These are phyloP conservation scores for Labyrinthula sp. DNA, from an alignment of 352 stramenopile species.

Conservation along the genomic window DNA sequence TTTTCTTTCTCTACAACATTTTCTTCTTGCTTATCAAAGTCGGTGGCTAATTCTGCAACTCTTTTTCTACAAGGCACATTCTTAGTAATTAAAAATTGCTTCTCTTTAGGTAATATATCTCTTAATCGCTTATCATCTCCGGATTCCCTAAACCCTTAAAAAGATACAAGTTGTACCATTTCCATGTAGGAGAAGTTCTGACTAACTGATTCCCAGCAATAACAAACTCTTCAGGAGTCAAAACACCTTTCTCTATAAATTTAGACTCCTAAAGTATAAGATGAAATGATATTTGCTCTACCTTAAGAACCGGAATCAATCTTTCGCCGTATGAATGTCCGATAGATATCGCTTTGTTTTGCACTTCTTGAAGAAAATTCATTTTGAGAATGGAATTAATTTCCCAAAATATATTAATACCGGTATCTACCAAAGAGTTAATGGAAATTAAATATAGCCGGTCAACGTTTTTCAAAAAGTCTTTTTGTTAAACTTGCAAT, in stretches of 20 bases:
- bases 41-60: slow-evolving; percentile 10
- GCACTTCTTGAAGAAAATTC: slow-evolving; percentile 24
- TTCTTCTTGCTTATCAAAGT: slow-evolving; percentile 13
- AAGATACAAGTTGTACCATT: slow-evolving; percentile 40
- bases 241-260: slow-evolving; percentile 72
- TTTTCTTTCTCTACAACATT: slow-evolving; percentile 24
- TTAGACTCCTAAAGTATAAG: slow-evolving; percentile 65
- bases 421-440: no score
- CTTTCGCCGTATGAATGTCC: no score
- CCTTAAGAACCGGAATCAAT: no score
- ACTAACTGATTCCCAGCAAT: slow-evolving; percentile 75
- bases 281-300: slow-evolving; percentile 61
- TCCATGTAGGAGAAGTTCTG: slow-evolving; percentile 84
- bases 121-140: slow-evolving; percentile 37
- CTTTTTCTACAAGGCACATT: slow-evolving; percentile 32
- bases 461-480: no score
- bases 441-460: no score
- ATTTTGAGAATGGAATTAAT: no score
- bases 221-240: slow-evolving; percentile 90
- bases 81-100: slow-evolving; percentile 63
- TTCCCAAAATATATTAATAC: no score
- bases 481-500: no score
- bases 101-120: slow-evolving; percentile 51
- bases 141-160: slow-evolving; percentile 48
- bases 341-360: slow-evolving; percentile 21